phyloP scores from a whole-genome alignment of 257 asterid species.

The Paraleonurus japonicus region DNA sequence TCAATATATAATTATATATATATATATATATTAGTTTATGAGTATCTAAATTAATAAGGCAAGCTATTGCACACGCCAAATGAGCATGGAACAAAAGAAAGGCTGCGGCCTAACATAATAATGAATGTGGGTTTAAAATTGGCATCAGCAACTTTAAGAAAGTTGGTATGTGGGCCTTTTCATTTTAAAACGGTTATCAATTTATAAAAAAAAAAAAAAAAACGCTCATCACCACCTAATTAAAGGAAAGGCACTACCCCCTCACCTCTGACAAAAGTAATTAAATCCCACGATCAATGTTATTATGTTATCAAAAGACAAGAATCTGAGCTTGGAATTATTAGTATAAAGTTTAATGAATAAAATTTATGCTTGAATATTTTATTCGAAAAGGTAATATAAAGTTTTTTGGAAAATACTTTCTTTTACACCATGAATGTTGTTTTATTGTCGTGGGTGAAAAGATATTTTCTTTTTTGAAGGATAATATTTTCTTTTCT shows the following conservation, averaged over 20 bases:
- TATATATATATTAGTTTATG: neutral
- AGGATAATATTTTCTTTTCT: neutral
- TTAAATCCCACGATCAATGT: neutral
- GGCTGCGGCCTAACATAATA: constrained; percentile 9
- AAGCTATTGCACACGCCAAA: neutral
- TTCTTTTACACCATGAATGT: neutral
- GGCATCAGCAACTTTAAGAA: constrained; percentile 19
- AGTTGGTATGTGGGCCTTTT: constrained; percentile 28
- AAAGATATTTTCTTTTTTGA: neutral
- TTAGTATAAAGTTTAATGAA: neutral
- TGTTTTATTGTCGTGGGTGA: neutral
- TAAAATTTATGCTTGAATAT: neutral
- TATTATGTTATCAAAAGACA: neutral
- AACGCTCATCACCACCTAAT: neutral
- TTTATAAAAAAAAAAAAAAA: neutral
- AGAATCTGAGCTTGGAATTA: neutral
- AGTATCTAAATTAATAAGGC: neutral
- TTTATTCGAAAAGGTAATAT: neutral
- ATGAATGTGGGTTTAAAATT: constrained; percentile 14
- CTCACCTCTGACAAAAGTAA: neutral
- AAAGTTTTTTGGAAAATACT: neutral
- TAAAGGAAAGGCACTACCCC: neutral
- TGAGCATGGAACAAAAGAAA: neutral
- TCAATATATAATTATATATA: too few species aligned
- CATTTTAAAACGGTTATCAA: constrained; percentile 3